phyloP scores from a whole-genome alignment of 2,329 filamentous ascomycete species.

The Neonectria magnoliae region DNA sequence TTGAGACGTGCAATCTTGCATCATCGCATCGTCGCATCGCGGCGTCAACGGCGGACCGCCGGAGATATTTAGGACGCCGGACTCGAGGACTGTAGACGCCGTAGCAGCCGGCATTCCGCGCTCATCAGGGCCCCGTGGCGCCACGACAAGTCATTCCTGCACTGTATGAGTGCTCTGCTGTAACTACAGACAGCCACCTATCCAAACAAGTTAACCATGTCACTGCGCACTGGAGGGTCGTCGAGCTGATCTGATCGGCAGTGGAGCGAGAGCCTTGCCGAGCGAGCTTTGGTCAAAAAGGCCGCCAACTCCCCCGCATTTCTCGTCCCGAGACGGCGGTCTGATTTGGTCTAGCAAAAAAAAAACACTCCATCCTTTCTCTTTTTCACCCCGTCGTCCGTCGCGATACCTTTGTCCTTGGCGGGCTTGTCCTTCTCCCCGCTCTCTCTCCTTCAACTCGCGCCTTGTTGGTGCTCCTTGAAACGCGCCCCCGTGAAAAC shows the following conservation, averaged over 20 bases:
- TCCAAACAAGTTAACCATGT: no score
- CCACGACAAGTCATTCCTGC: slow-evolving; percentile 41
- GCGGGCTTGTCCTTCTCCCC: slow-evolving; percentile 24
- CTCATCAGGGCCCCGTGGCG: slow-evolving; percentile 18
- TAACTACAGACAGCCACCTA: no score
- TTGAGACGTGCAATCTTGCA: not conserved
- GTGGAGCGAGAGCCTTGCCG: slow-evolving; percentile 39
- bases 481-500: slow-evolving; percentile 35
- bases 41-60: not conserved
- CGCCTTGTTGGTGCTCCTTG: slow-evolving; percentile 56
- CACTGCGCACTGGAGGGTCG: no score
- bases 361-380: slow-evolving; percentile 12
- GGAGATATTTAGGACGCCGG: not conserved
- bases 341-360: slow-evolving; percentile 21
- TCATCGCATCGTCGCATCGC: not conserved
- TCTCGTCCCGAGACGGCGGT: slow-evolving; percentile 29
- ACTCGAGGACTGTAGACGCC: no score
- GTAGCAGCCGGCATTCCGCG: not conserved
- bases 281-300: slow-evolving; percentile 30
- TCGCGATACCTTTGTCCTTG: slow-evolving; percentile 9
- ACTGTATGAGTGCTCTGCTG: not conserved
- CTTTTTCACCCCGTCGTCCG: slow-evolving; percentile 5
- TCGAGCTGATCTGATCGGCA: slow-evolving; percentile 37
- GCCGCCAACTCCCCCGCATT: slow-evolving; percentile 40
- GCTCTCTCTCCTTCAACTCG: slow-evolving; percentile 54